These are phyloP conservation scores for Paraphaeosphaeria sporulosa DNA, from an alignment of 2,329 filamentous ascomycete genomes.

Conservation along the genomic window DNA sequence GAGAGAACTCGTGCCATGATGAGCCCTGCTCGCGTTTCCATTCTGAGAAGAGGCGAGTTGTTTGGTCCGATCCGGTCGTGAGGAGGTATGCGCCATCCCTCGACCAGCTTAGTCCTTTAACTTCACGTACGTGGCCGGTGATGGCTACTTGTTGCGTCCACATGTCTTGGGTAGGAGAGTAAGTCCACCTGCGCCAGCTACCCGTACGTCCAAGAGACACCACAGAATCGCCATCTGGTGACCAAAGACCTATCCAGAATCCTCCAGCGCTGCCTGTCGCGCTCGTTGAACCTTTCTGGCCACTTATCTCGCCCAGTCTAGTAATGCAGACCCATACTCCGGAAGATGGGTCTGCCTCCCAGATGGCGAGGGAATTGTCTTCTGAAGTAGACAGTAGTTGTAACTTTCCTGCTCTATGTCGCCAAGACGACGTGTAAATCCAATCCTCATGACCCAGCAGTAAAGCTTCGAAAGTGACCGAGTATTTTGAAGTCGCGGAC, in stretches of 20 bases:
- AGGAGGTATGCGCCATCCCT: slow-evolving; percentile 82
- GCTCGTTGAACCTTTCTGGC: slow-evolving; percentile 93
- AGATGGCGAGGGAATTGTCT: slow-evolving; percentile 92
- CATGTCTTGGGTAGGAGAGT: slow-evolving; percentile 65
- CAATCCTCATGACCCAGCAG: slow-evolving; percentile 96
- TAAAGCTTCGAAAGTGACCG: slow-evolving; percentile 90
- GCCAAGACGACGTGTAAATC: slow-evolving; percentile 91
- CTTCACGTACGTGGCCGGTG: slow-evolving; percentile 82
- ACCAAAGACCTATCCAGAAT: slow-evolving; percentile 96
- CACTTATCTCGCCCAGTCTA: slow-evolving; percentile 89
- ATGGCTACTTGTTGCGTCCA: slow-evolving; percentile 83
- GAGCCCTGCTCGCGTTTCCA: slow-evolving; percentile 66
- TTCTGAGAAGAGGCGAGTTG: slow-evolving; percentile 82
- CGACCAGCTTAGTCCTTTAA: slow-evolving; percentile 86
- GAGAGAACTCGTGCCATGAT: slow-evolving; percentile 94
- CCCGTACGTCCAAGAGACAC: slow-evolving; percentile 88
- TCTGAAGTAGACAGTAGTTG: slow-evolving; percentile 90
- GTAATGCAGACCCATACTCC: slow-evolving; percentile 91
- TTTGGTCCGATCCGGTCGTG: slow-evolving; percentile 91
- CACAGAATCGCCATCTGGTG: slow-evolving; percentile 75
- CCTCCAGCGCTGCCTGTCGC: slow-evolving; percentile 95
- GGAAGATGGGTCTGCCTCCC: slow-evolving; percentile 83
- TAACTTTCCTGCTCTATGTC: slow-evolving; percentile 61
- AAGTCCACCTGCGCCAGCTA: slow-evolving; percentile 88
- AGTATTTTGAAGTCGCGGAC: slow-evolving; percentile 68